These are phyloP conservation scores for Penicillium sp. DNA, from an alignment of 2,329 filamentous ascomycete genomes.

Conservation along the genomic window DNA sequence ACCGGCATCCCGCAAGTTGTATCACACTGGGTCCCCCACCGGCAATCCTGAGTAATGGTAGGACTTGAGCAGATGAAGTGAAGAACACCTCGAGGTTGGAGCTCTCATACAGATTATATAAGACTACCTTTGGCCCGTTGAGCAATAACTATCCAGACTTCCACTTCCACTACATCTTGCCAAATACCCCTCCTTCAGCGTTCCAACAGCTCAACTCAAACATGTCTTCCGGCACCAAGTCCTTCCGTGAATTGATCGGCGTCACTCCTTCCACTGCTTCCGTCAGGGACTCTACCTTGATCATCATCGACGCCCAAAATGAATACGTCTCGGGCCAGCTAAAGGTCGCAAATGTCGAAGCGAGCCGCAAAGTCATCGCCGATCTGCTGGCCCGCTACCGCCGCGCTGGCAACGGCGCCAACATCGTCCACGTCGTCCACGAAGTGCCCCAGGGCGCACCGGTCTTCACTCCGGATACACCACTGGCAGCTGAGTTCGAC, in stretches of 20 bases:
- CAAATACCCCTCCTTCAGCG: neutral
- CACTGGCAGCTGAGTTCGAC: slow-evolving; percentile 62
- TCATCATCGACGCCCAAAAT: slow-evolving; percentile 73
- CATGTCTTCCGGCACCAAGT: slow-evolving; percentile 7
- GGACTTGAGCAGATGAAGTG: neutral
- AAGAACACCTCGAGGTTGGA: neutral
- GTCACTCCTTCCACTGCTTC: slow-evolving; percentile 58
- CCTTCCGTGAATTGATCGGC: slow-evolving; percentile 59
- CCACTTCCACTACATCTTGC: neutral
- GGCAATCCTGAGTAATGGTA: neutral
- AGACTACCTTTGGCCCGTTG: neutral
- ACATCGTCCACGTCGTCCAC: slow-evolving; percentile 66
- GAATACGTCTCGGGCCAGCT: slow-evolving; percentile 63
- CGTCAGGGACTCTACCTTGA: slow-evolving; percentile 59
- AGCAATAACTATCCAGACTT: neutral
- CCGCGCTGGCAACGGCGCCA: slow-evolving; percentile 44
- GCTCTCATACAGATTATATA: neutral
- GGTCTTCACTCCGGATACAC: slow-evolving; percentile 65
- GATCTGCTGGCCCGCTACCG: slow-evolving; percentile 63
- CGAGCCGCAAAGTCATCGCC: slow-evolving; percentile 60
- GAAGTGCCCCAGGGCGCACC: slow-evolving; percentile 62
- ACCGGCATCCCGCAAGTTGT: neutral
- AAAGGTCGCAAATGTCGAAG: slow-evolving; percentile 55
- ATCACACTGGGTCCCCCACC: neutral
- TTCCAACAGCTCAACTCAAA: neutral